phyloP scores from a whole-genome alignment of 257 asterid genomes.

The Solanum piurae region DNA sequence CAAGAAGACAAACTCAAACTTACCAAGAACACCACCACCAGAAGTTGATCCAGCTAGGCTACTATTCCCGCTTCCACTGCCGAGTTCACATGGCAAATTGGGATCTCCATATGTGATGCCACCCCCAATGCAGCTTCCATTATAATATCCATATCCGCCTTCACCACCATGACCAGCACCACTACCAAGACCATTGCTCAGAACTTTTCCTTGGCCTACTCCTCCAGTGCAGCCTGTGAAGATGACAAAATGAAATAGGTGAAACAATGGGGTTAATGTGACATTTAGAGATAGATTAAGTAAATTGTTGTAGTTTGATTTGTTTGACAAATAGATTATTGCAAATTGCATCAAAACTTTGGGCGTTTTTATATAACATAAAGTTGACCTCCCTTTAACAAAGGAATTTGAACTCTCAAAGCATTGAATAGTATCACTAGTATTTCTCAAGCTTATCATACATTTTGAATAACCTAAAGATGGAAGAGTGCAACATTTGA shows the following conservation, averaged over 20 bases:
- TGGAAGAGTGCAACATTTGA: neutral
- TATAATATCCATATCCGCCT: conserved; percentile 82
- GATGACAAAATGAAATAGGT: neutral
- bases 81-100: conserved; percentile 83
- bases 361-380: neutral
- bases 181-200: conserved; percentile 64
- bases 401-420: neutral
- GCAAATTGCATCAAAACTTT: neutral
- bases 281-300: neutral
- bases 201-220: conserved; percentile 62
- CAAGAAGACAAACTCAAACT: conserved; percentile 13
- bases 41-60: conserved; percentile 63
- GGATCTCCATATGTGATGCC: conserved; percentile 81
- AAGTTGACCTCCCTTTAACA: neutral
- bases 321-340: neutral
- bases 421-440: neutral
- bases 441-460: neutral
- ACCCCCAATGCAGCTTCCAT: conserved; percentile 65
- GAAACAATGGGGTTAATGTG: neutral
- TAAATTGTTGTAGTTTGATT: neutral
- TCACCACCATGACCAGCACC: conserved; percentile 99
- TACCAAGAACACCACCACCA: conserved; percentile 95
- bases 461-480: neutral
- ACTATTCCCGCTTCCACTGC: conserved; percentile 98
- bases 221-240: conserved; percentile 90